Evolutionary conservation across 2,329 filamentous ascomycete species (phyloP).

Genomic region (Trichothecium roseum): DNA sequence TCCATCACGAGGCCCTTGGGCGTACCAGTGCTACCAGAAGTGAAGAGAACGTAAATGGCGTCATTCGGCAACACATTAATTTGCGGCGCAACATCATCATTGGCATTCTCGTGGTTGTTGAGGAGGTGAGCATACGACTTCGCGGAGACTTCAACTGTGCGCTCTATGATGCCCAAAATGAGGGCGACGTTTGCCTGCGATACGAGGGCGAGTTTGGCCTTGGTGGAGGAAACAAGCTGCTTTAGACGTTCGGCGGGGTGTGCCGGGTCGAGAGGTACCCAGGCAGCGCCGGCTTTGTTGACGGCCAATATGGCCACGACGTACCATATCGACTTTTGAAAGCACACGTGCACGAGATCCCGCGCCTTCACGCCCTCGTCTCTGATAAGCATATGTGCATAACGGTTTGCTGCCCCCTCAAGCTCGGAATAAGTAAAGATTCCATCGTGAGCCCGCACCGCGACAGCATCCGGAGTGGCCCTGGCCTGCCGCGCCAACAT

Average conservation of each 20-base stretch:
- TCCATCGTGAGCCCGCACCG: neutral
- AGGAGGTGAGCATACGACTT: neutral
- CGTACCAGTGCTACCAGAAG: conserved; percentile 13
- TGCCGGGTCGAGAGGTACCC: conserved; percentile 9
- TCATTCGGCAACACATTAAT: conserved; percentile 3
- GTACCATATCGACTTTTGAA: conserved; percentile 9
- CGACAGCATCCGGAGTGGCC: conserved; percentile 9
- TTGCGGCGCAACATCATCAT: neutral
- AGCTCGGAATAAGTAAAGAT: conserved; percentile 9
- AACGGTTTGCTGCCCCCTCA: conserved; percentile 4
- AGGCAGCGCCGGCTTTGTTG: conserved; percentile 13
- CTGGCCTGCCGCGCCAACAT: conserved; percentile 3
- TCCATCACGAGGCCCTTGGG: conserved; percentile 13
- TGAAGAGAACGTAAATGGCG: conserved; percentile 13
- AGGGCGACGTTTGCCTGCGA: neutral
- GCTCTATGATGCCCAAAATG: neutral
- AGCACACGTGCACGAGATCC: conserved; percentile 7
- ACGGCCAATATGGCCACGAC: conserved; percentile 10
- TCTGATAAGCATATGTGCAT: conserved; percentile 6
- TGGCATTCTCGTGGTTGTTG: neutral
- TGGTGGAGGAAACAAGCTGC: neutral
- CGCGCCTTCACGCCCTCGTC: conserved; percentile 10
- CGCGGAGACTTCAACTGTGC: neutral
- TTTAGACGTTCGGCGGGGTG: neutral
- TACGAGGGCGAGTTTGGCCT: neutral